A percentile compares a stretch with the other conserved stretches of the same genome.
These are phyloP conservation scores for Purshia tridentata DNA, from an alignment of 306 rosid species.

Conservation along the genomic window DNA sequence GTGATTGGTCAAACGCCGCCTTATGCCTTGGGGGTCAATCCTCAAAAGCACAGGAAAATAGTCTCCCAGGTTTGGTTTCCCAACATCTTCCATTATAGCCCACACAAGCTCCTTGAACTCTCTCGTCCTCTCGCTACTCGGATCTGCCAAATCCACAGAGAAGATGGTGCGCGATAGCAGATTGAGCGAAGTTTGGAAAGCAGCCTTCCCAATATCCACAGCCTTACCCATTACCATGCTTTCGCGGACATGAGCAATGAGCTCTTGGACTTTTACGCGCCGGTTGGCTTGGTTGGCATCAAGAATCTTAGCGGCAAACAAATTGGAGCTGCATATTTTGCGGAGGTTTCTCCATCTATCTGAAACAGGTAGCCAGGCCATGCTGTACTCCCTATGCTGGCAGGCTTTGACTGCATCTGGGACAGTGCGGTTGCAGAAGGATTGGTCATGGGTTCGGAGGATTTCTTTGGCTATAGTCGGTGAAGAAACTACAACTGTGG, in stretches of 20 bases:
- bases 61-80: slow-evolving; percentile 7
- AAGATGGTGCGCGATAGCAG: slow-evolving; percentile 44
- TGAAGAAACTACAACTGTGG: slow-evolving; percentile 47
- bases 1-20: background rate
- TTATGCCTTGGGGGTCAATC: slow-evolving; percentile 1
- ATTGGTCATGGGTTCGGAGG: slow-evolving; percentile 48
- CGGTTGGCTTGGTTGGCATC: slow-evolving; percentile 23
- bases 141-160: slow-evolving; percentile 38
- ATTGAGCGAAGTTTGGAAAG: slow-evolving; percentile 38
- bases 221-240: slow-evolving; percentile 24
- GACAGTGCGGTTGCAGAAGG: slow-evolving; percentile 34
- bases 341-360: slow-evolving; percentile 43
- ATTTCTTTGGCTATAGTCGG: slow-evolving; percentile 33
- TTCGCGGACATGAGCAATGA: slow-evolving; percentile 7
- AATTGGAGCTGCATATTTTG: slow-evolving; percentile 27
- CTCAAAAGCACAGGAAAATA: slow-evolving; percentile 3
- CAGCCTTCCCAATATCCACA: slow-evolving; percentile 41
- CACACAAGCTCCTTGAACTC: slow-evolving; percentile 18
- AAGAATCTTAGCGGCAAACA: slow-evolving; percentile 42
- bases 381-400: slow-evolving; percentile 26
- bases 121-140: slow-evolving; percentile 12
- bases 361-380: slow-evolving; percentile 37
- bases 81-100: background rate
- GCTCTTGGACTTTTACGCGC: slow-evolving; percentile 25
- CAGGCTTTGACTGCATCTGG: slow-evolving; percentile 28